phyloP scores from a whole-genome alignment of 2,329 filamentous ascomycete species.

The Fusarium siculi region DNA sequence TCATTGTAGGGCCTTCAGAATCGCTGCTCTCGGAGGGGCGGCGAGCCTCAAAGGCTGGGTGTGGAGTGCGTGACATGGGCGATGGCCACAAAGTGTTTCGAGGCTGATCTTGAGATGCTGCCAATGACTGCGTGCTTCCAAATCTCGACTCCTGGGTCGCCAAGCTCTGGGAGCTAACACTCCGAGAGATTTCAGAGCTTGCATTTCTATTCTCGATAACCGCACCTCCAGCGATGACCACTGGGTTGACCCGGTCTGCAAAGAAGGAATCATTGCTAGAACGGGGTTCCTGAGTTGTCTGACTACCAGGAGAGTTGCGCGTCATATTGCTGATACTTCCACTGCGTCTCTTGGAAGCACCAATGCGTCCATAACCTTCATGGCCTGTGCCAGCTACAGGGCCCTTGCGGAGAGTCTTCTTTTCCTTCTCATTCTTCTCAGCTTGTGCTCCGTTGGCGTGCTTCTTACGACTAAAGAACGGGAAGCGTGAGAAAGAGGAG shows the following conservation, averaged over 20 bases:
- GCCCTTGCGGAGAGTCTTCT: constrained; percentile 69
- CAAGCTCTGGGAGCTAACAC: constrained; percentile 63
- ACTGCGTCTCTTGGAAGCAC: constrained; percentile 70
- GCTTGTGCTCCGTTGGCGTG: constrained; percentile 58
- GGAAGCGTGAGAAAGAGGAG: constrained; percentile 74
- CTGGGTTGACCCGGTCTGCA: constrained; percentile 70
- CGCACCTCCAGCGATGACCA: constrained; percentile 73
- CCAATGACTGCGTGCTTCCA: constrained; percentile 52
- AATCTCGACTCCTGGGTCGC: constrained; percentile 52
- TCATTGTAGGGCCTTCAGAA: constrained; percentile 59
- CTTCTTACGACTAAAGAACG: constrained; percentile 81
- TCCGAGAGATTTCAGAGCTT: constrained; percentile 59
- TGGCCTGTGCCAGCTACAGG: constrained; percentile 94
- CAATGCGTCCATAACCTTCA: constrained; percentile 81
- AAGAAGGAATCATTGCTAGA: constrained; percentile 66
- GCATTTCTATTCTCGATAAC: constrained; percentile 69
- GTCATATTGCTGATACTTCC: constrained; percentile 63
- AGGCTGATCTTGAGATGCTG: constrained; percentile 53
- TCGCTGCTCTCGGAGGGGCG: constrained; percentile 68
- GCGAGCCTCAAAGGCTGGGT: constrained; percentile 43
- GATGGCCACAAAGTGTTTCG: constrained; percentile 65
- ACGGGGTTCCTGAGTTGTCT: constrained; percentile 64
- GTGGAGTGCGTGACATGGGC: constrained; percentile 56
- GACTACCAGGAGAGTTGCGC: constrained; percentile 56
- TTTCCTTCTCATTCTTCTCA: constrained; percentile 64